Evolutionary conservation across 352 stramenopile genomes (phyloP), one percentile per base, ranked within the genome.

Genomic region (Discostella stelligera): DNA sequence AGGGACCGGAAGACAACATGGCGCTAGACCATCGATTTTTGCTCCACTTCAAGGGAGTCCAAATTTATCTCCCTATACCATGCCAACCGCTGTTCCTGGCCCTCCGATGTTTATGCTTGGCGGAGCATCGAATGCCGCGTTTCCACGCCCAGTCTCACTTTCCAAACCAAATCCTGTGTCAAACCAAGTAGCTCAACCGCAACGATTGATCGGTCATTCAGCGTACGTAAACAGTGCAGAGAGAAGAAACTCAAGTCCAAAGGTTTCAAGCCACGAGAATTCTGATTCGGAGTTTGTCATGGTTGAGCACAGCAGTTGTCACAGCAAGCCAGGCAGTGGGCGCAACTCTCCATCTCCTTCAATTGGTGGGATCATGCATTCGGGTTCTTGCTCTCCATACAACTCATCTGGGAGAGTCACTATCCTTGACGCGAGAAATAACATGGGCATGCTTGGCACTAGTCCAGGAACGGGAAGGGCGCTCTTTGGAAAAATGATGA

Each of bases 231-330:
- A 61, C 46, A 16, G 77, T 37, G 6, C 63, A 68, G 65, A 55
- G n/a, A 79, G 44, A 46, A 74, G 48, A 44, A 70, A 76, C 27
- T 71, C 68, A 39, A 68, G 59, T 46, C 64, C 58, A 8, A 72
- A 71, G 46, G 64, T 71, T 55, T 83, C 75, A 10, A 69, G 27
- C 37, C 66, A 70, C 8, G 78, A 79, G 65, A 71, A 60, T 21
- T 84, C 74, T 81, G 85, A 90, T 48, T 89, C 82, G 56, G 83
- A 82, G 5, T 93, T 91, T 83, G 85, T 93, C 16, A 87, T 93
- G 71, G 88, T 93, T 0, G 85, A 91, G 53, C 79, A 91, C 68
- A 74, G 74, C 50, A 50, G 72, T 53, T 67, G 65, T 53, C 67
- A 59, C 56, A 79, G 67, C 62, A 70, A 67, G 30, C 66, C 77